Evolutionary conservation across 805 yeast genomes (phyloP).

Genomic region (Pachysolen tannophilus): DNA sequence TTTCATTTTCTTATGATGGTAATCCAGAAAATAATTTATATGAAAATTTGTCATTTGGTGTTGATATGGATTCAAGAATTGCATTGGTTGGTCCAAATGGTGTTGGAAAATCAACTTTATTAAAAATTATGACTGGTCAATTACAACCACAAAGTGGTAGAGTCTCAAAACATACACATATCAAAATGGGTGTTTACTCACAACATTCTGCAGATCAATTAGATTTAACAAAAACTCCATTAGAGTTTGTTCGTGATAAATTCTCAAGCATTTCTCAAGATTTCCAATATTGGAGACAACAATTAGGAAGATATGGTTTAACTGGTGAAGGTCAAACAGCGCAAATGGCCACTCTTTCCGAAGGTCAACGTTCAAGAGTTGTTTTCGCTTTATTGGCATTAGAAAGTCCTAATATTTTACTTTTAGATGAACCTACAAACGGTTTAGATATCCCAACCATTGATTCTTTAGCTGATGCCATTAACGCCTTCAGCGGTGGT

Average conservation of each 20-base stretch:
- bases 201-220: conserved; percentile 99
- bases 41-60: conserved; percentile 90
- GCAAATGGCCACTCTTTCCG: conserved; percentile 96
- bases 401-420: conserved; percentile 88
- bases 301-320: conserved; percentile 95
- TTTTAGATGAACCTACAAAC: conserved; percentile 99
- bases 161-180: conserved; percentile 94
- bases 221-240: conserved; percentile 89
- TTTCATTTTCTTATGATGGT: conserved; percentile 86
- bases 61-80: conserved; percentile 98
- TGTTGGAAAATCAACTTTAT: conserved; percentile 95
- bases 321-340: conserved; percentile 99
- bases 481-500: conserved; percentile 93
- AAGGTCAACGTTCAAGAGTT: conserved; percentile 99
- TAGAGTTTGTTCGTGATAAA: conserved; percentile 95
- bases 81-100: conserved; percentile 99
- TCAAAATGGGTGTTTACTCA: conserved; percentile 96
- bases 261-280: conserved; percentile 89
- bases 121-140: conserved; percentile 95
- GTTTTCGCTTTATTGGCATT: conserved; percentile 94
- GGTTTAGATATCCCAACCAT: conserved; percentile 98
- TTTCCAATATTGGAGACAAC: conserved; percentile 98
- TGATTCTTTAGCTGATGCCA: conserved; percentile 96
- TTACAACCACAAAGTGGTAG: conserved; percentile 87
- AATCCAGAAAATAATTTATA: conserved; percentile 79